A percentile compares a stretch with the other conserved stretches of the same genome.
Conservation (phyloP, 176 grass and related monocot species). For the barley (Hordeum vulgare) region DNA sequence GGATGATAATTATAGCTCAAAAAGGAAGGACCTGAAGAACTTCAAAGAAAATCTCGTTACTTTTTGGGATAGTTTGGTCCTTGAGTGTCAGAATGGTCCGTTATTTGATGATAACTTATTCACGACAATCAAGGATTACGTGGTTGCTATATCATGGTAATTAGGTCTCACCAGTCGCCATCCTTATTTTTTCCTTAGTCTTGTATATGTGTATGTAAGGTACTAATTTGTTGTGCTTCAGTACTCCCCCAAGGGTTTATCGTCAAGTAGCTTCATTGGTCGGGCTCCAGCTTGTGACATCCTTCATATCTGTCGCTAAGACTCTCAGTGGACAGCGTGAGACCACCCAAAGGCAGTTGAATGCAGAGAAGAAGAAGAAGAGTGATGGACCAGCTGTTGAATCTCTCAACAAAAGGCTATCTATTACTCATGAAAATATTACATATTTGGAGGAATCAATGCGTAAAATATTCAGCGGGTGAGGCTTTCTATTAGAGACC, state of each 20-base stretch:
- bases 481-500: constrained; percentile 27
- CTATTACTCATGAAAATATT: constrained; percentile 82
- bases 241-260: constrained; percentile 91
- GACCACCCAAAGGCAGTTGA: constrained; percentile 94
- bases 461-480: constrained; percentile 92
- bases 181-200: neutral
- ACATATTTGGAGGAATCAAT: constrained; percentile 80
- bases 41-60: constrained; percentile 90
- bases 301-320: constrained; percentile 89
- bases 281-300: constrained; percentile 91
- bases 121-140: constrained; percentile 72
- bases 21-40: constrained; percentile 79
- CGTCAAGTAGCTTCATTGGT: constrained; percentile 80
- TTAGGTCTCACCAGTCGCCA: neutral
- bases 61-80: constrained; percentile 83
- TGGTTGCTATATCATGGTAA: constrained; percentile 91
- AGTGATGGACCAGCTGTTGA: constrained; percentile 81
- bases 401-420: constrained; percentile 80
- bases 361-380: constrained; percentile 87
- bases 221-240: constrained; percentile 35
- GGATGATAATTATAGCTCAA: constrained; percentile 85
- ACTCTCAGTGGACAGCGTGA: constrained; percentile 84
- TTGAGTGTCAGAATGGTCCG: constrained; percentile 93
- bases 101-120: constrained; percentile 80
- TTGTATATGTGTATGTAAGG: constrained; percentile 21